Base-by-base conservation (phyloP, 2,329 filamentous ascomycete genomes). In the Diaporthe helianthi region DNA sequence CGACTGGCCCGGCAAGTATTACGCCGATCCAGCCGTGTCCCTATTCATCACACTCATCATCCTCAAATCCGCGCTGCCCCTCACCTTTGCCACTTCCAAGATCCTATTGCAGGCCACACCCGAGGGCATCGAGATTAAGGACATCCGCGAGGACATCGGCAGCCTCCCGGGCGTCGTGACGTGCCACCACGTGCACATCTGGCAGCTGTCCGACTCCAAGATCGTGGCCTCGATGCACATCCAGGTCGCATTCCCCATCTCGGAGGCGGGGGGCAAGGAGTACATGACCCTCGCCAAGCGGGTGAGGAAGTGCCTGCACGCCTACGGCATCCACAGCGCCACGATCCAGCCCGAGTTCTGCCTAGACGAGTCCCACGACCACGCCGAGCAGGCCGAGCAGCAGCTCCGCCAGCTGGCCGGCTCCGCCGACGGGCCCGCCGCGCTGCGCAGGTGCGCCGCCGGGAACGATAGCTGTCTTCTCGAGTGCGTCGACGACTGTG, bases 281-380 rank as follows among this genome's bases (percentile, higher is more conserved):
- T 99, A 98, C 82, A 99, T 99, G 95, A 87, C 90, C 72, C 87
- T 99, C 47, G 93, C 95, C 24, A 89, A 89, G 70, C 90, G 92
- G 68, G 92, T 97, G 22, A 88, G 94, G 58, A 90, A 90, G 76
- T 99, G 96, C 76, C 89, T 99, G 3, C 96, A 99, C 79, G 94
- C 89, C 44, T 98, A 97, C 75, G 95, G 96, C 68, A 98, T 99
- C 73, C 96, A 99, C 83, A 97, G 93, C 46, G 95, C 94, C 44
- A 99, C 96, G 15, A 98, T 99, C 74, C 96, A 99, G 80, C 96
- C 96, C 7, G 96, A 99, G 79, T 99, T 90, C 74, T 89, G 87
- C 72, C 79, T 88, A 31, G 87, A 88, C 73, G 76, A 81, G 49
- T 78, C 80, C 64, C 85, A 83, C 72, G 78, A 80, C 46, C 77